Evolutionary conservation across 352 stramenopile genomes (phyloP).

Genomic region (Globisporangium middletonii): DNA sequence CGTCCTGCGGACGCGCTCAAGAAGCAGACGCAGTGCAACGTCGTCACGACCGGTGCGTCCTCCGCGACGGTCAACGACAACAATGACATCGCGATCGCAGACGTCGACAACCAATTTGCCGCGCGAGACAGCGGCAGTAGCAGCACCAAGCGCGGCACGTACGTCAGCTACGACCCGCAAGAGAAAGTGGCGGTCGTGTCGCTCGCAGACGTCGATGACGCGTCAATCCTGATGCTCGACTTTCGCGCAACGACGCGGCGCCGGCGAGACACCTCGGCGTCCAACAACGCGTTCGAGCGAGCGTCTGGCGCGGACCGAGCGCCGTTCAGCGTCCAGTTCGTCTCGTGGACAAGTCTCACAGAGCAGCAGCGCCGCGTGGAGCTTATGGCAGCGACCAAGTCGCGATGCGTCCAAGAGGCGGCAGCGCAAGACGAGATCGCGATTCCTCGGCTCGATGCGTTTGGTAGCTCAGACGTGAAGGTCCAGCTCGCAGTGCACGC

Average conservation of each 20-base stretch:
- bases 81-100: too few relatives aligned
- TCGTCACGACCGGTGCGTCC: conserved; percentile 28
- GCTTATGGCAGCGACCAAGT: conserved; percentile 52
- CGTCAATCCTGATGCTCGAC: conserved; percentile 40
- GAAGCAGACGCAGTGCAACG: conserved; percentile 29
- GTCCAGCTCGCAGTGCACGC: conserved; percentile 34
- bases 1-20: conserved; percentile 21
- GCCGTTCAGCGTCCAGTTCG: conserved; percentile 14
- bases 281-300: neutral
- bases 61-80: neutral
- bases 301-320: neutral
- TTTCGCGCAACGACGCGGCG: conserved; percentile 16
- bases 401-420: conserved; percentile 31
- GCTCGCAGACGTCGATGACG: conserved; percentile 38
- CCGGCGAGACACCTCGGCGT: neutral
- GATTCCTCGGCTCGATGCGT: conserved; percentile 38
- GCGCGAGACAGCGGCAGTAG: neutral
- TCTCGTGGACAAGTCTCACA: conserved; percentile 38
- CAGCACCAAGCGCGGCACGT: neutral
- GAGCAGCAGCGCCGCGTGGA: conserved; percentile 38
- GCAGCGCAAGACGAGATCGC: conserved; percentile 28
- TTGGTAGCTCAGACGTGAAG: conserved; percentile 36
- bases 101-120: neutral
- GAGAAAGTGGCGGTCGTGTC: conserved; percentile 45
- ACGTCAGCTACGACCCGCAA: conserved; percentile 6